Percentiles rank a stretch among this genome's conserved stretches.
phyloP scores from a whole-genome alignment of 345 rosid species.

The Psidium guajava region DNA sequence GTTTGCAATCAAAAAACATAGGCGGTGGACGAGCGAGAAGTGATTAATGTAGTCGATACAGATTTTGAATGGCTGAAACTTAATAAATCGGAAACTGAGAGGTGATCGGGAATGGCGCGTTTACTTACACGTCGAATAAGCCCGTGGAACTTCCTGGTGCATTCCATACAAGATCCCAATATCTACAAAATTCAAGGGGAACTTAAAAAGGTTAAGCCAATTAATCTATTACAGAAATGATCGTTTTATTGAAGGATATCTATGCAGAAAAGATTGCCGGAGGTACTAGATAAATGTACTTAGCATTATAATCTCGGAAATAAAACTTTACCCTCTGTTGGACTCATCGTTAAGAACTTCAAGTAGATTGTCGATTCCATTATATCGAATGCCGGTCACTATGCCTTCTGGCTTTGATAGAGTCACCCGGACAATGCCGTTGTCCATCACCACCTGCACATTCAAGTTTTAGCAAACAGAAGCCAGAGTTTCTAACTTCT shows the following conservation, averaged over 20 bases:
- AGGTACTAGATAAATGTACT: not conserved
- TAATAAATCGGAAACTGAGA: not conserved
- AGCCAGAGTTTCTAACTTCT: not conserved
- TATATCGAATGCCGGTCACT: slow-evolving; percentile 54
- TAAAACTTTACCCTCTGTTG: slow-evolving; percentile 63
- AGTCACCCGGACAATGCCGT: slow-evolving; percentile 61
- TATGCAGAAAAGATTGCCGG: not conserved
- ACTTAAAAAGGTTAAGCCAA: not conserved
- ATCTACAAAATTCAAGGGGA: slow-evolving; percentile 23
- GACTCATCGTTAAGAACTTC: slow-evolving; percentile 72
- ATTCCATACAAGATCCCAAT: slow-evolving; percentile 80
- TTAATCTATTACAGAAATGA: not conserved
- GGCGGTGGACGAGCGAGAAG: not conserved
- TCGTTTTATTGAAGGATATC: not conserved
- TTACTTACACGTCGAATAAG: slow-evolving; percentile 57
- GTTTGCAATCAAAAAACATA: not conserved
- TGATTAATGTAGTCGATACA: not conserved
- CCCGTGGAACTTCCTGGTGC: slow-evolving; percentile 36
- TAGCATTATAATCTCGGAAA: not conserved
- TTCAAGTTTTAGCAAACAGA: not conserved
- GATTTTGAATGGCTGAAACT: not conserved
- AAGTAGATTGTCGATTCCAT: slow-evolving; percentile 72
- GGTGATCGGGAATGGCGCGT: not conserved
- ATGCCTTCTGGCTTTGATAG: slow-evolving; percentile 74
- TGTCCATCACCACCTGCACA: slow-evolving; percentile 71